Base-by-base conservation (phyloP, 768 basidiomycete species). In the Sutorius australiensis region DNA sequence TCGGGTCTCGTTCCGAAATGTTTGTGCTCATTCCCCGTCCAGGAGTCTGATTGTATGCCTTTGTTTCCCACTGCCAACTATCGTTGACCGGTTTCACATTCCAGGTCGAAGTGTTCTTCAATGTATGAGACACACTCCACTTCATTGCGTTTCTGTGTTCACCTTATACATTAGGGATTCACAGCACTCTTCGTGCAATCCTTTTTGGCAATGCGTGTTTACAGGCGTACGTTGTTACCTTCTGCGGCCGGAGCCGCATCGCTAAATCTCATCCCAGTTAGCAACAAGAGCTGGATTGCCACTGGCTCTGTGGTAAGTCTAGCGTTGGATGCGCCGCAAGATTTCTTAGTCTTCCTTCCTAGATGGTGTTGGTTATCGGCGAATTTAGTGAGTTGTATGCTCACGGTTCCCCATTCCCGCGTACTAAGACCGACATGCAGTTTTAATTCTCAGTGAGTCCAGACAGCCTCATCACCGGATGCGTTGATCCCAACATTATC, bases 121-220 rank as follows among this genome's bases (percentile, higher is more conserved):
- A 80, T 61, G 81, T 68, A 59, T 21, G 62, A 2, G 16, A 13
- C n/a, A 27, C 31, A 2, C 32, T 42, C 27, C 1, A 0, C 8
- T 37, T 10, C 13, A 1, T 7, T 17, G 1, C 17, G 13, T 12
- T 27, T 21, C n/a, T 21, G 6, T 16, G 7, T 46, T 63, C 31
- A 66, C 32, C 36, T 17, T 24, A 31, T 12, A 3, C 16, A 9
- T 9, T n/a, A 67, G 66, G 67, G 77, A 24, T 64, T 82, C 33
- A 83, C 80, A 4, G 80, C 76, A 3, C 69, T 75, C n/a, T 66
- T 82, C 32, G 83, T 83, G 1, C 83, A 84, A 68, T 74, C 79
- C 14, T 84, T 83, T 67, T 73, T 82, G 50, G 67, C 77, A 0
- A 71, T 76, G 59, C 78, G 82, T 0, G 74, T 84, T 1, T 83